Evolutionary conservation across 495 filamentous ascomycete species (phyloP).

Genomic region (Cairneyella variabilis): DNA sequence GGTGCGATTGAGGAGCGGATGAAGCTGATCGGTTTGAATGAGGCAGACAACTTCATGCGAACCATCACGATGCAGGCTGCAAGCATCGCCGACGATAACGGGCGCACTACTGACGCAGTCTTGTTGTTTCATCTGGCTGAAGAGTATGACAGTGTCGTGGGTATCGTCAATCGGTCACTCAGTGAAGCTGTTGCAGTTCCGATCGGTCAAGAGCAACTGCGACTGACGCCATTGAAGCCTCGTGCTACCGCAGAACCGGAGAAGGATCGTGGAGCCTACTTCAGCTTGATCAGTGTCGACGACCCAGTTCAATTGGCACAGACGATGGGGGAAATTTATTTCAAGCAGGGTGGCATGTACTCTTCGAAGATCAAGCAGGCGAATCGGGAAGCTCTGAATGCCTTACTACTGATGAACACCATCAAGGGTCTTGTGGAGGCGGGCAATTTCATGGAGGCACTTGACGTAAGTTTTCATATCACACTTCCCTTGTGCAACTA

Average conservation of each 20-base stretch:
- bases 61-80: conserved; percentile 88
- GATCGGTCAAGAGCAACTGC: conserved; percentile 69
- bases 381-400: conserved; percentile 66
- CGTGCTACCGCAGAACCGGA: conserved; percentile 37
- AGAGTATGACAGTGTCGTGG: conserved; percentile 87
- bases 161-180: conserved; percentile 84
- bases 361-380: conserved; percentile 18
- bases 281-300: conserved; percentile 77
- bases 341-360: conserved; percentile 8
- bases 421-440: conserved; percentile 69
- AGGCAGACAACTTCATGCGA: conserved; percentile 78
- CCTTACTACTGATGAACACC: conserved; percentile 73
- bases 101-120: conserved; percentile 86
- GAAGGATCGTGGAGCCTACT: conserved; percentile 50
- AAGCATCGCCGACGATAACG: conserved; percentile 87
- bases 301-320: conserved; percentile 74
- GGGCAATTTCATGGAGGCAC: conserved; percentile 67
- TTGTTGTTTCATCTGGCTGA: conserved; percentile 90
- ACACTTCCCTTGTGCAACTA: too few relatives aligned
- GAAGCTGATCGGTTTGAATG: conserved; percentile 70
- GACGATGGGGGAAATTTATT: conserved; percentile 78
- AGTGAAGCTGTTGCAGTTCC: conserved; percentile 82
- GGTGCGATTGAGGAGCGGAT: conserved; percentile 90
- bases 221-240: conserved; percentile 75
- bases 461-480: conserved; percentile 71